Base-by-base conservation (phyloP, 1,284 basidiomycete genomes). In the Prillingera fragicola region DNA sequence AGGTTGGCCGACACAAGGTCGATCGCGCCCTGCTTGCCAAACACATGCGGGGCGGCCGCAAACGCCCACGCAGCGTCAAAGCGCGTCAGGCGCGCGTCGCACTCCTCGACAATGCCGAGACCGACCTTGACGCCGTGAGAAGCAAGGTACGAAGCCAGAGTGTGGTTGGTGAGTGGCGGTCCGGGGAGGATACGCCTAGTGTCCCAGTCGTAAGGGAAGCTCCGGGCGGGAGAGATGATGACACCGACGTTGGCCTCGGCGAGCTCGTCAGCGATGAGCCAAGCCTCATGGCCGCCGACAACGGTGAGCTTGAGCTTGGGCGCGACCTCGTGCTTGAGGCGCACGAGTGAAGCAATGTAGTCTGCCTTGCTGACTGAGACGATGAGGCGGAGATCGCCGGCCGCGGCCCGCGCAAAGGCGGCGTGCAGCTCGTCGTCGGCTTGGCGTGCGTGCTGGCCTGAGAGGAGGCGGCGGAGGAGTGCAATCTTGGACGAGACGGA, bases 61-160 rank as follows among this genome's bases (percentile, higher is more conserved):
- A 67, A 62, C 29, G 81, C 83, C 82, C 83, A 85, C 28, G 76
- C 81, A 37, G 79, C 70, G 52, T 87, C 84, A 63, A 84, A 84
- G 6, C 84, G 75, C 15, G 80, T 74, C 50, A 82, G 84, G n/a
- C 80, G 72, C 0, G 79, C 80, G 58, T 74, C 74, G 79, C 80
- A 85, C 28, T 74, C 73, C 48, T 80, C 75, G 33, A 73, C 65
- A 24, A 84, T 73, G 43, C 83, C 83, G 33, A 92, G 69, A 1
- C 81, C 89, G 34, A 91, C 84, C 1, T 76, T 80, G 15, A 92
- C 83, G 28, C 82, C 82, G 40, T 83, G 77, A 3, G 72, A 66
- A 19, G 82, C 70, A 12, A 94, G 74, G 38, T 75, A 75, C 8
- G 77, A 71, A n/a, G 87, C 72, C 3, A 82, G 77, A 26, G 79